phyloP scores from a whole-genome alignment of 257 asterid species.

The Solanum stenotomum region DNA sequence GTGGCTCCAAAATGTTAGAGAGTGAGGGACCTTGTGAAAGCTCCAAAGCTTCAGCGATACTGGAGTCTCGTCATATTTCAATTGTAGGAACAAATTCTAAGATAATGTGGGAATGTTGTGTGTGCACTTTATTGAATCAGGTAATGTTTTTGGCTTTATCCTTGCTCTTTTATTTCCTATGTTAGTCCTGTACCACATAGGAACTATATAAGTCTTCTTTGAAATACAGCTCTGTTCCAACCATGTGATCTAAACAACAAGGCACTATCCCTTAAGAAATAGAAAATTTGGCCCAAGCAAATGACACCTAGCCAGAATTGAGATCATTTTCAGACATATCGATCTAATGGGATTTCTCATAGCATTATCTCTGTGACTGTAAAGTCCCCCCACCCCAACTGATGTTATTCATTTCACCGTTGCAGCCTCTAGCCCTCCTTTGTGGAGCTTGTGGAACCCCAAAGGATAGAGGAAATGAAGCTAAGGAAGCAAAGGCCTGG shows the following conservation, averaged over 20 bases:
- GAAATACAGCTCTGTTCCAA: neutral
- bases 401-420: neutral
- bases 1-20: conserved; percentile 53
- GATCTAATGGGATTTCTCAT: neutral
- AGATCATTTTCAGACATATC: neutral
- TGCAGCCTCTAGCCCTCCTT: conserved; percentile 42
- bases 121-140: conserved; percentile 61
- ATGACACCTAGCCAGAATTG: neutral
- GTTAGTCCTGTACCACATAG: neutral
- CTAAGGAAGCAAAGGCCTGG: conserved; percentile 33
- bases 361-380: neutral
- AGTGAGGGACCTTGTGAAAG: conserved; percentile 34
- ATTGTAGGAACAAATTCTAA: conserved; percentile 15
- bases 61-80: conserved; percentile 5
- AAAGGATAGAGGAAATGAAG: conserved; percentile 20
- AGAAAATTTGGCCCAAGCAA: neutral
- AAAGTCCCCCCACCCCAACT: neutral
- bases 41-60: conserved; percentile 5
- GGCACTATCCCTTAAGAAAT: neutral
- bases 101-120: conserved; percentile 46
- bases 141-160: conserved; percentile 15
- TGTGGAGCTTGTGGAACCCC: conserved; percentile 65
- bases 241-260: neutral
- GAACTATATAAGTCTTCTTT: neutral
- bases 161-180: neutral